Conservation (phyloP, 352 stramenopile genomes). For the Phytophthora aleatoria region DNA sequence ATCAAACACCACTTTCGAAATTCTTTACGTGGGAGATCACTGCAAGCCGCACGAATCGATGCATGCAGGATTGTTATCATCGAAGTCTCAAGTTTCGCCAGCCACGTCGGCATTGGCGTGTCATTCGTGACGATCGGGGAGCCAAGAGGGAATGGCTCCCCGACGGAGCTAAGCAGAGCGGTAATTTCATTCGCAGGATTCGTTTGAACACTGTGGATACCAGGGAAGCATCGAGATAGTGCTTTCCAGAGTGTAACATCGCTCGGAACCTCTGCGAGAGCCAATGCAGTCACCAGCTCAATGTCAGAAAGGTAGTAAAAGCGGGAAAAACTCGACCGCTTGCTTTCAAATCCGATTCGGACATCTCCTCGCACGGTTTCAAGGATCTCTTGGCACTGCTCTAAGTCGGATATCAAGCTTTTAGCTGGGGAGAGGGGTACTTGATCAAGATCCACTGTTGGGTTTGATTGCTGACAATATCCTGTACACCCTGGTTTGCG, state of each 20-base stretch:
- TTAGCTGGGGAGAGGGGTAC: neutral
- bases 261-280: conserved; percentile 15
- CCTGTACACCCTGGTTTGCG: conserved; percentile 41
- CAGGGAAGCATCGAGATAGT: conserved; percentile 65
- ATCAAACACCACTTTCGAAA: conserved; percentile 85
- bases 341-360: conserved; percentile 51
- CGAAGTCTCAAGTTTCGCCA: conserved; percentile 61
- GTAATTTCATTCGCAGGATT: conserved; percentile 64
- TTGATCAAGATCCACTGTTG: neutral
- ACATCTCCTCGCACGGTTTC: conserved; percentile 51
- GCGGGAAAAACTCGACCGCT: conserved; percentile 58
- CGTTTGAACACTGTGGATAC: conserved; percentile 47
- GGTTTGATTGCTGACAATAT: conserved; percentile 28
- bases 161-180: conserved; percentile 50
- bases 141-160: conserved; percentile 63
- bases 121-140: conserved; percentile 52
- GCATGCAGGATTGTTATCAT: conserved; percentile 77
- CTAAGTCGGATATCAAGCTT: conserved; percentile 41
- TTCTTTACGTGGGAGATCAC: conserved; percentile 71
- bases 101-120: conserved; percentile 47
- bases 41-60: conserved; percentile 60
- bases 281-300: conserved; percentile 56
- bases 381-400: conserved; percentile 44
- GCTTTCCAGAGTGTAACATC: conserved; percentile 47
- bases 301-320: conserved; percentile 76